phyloP scores from a whole-genome alignment of 2,329 filamentous ascomycete genomes.

The Macrophomina phaseolina region DNA sequence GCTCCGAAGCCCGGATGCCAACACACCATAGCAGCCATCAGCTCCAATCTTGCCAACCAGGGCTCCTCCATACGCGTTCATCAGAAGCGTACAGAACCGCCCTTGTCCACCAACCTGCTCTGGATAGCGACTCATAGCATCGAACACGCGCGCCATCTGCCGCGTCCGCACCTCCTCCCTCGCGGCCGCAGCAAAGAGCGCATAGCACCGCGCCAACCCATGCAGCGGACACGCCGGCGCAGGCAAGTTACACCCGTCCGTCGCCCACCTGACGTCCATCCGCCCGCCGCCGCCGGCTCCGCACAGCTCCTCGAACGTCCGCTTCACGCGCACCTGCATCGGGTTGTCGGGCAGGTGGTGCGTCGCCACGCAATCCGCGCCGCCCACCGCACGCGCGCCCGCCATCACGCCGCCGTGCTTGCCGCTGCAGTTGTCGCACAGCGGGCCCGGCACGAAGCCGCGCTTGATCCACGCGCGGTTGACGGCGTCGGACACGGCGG shows the following conservation, averaged over 20 bases:
- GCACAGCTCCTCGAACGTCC: conserved; percentile 36
- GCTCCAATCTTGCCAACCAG: conserved; percentile 57
- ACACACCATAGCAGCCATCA: conserved; percentile 55
- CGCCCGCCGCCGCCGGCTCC: conserved; percentile 30
- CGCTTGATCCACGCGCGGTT: conserved; percentile 49
- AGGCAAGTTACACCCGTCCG: conserved; percentile 57
- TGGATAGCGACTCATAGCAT: conserved; percentile 51
- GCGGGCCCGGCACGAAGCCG: conserved; percentile 45
- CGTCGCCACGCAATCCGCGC: conserved; percentile 16
- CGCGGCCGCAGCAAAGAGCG: conserved; percentile 45
- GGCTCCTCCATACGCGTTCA: conserved; percentile 45
- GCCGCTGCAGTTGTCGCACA: conserved; percentile 56
- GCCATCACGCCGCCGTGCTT: conserved; percentile 58
- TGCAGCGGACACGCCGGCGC: conserved; percentile 51
- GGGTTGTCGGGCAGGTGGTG: conserved; percentile 41
- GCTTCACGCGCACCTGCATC: conserved; percentile 46
- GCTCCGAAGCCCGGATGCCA: conserved; percentile 47
- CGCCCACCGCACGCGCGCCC: conserved; percentile 47
- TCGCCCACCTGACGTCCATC: conserved; percentile 45
- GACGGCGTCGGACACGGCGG: conserved; percentile 33
- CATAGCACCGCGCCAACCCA: conserved; percentile 45
- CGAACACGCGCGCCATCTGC: conserved; percentile 45
- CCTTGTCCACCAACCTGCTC: conserved; percentile 54
- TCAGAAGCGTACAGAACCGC: conserved; percentile 56
- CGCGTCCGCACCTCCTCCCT: conserved; percentile 32